These are phyloP conservation scores for Nicotiana paniculata DNA, from an alignment of 257 asterid species.

Conservation along the genomic window DNA sequence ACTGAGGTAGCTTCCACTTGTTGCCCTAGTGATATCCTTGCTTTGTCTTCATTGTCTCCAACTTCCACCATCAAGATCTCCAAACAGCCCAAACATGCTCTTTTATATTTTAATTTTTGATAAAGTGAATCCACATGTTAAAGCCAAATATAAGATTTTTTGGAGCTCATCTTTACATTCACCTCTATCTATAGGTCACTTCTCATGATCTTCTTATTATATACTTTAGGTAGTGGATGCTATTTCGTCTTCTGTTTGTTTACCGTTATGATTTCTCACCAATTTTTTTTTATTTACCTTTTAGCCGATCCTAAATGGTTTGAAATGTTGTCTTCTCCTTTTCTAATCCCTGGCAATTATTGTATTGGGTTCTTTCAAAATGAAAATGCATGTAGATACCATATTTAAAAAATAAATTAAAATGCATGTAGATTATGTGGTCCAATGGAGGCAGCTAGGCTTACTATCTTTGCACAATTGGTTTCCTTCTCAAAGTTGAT, in stretches of 20 bases:
- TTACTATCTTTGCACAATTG: not conserved
- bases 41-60: too few species aligned
- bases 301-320: not conserved
- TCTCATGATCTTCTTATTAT: not conserved
- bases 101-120: too few species aligned
- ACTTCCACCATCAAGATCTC: too few species aligned
- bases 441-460: not conserved
- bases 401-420: too few species aligned
- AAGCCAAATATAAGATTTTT: not conserved
- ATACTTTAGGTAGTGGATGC: not conserved
- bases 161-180: not conserved
- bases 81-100: too few species aligned
- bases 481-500: not conserved
- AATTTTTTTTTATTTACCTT: not conserved
- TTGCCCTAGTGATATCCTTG: not conserved
- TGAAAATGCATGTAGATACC: not conserved
- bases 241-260: too few species aligned
- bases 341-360: not conserved
- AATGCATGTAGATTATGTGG: not conserved
- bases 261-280: not conserved
- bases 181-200: not conserved
- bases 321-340: not conserved
- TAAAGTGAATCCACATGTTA: not conserved
- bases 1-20: not conserved
- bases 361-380: not conserved